Percentiles rank a stretch among this genome's conserved stretches.
Conservation (phyloP, 371 early-diverging fungal genomes). For the Rhizopus microsporus region DNA sequence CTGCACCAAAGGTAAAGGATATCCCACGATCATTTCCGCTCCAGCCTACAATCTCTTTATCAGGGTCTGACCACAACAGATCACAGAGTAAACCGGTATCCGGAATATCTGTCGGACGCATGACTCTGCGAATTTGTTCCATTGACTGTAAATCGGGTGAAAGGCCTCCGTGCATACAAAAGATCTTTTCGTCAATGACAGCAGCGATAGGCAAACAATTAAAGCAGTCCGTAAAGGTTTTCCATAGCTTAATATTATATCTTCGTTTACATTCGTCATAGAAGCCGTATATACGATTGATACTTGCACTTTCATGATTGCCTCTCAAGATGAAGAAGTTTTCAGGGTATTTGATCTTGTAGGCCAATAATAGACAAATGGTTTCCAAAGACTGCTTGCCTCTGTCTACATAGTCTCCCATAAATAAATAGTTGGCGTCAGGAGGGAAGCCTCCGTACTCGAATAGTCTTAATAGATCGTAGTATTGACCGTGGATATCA, state of each 20-base stretch:
- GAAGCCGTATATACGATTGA: conserved; percentile 98
- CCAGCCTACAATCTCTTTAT: conserved; percentile 77
- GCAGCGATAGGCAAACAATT: conserved; percentile 98
- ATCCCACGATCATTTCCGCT: conserved; percentile 98
- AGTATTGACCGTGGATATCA: conserved; percentile 89
- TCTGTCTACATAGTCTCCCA: conserved; percentile 97
- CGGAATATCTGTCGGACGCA: conserved; percentile 96
- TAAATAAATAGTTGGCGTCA: conserved; percentile 89
- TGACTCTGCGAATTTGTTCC: conserved; percentile 93
- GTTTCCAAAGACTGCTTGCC: conserved; percentile 89
- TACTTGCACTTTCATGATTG: conserved; percentile 94
- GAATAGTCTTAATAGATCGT: conserved; percentile 92
- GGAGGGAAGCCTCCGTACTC: conserved; percentile 93
- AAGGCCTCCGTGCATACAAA: conserved; percentile 98
- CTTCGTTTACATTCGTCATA: conserved; percentile 99
- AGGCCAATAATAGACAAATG: conserved; percentile 75
- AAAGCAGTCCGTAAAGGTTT: conserved; percentile 97
- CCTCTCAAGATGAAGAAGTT: conserved; percentile 97
- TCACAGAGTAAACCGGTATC: conserved; percentile 79
- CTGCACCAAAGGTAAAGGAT: conserved; percentile 87
- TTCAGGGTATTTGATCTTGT: conserved; percentile 95
- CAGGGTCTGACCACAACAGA: conserved; percentile 89
- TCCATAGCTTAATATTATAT: conserved; percentile 96
- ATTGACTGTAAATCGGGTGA: conserved; percentile 90
- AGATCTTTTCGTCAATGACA: conserved; percentile 95